phyloP scores from a whole-genome alignment of 2,329 filamentous ascomycete genomes.

The Sporothrix mexicana region DNA sequence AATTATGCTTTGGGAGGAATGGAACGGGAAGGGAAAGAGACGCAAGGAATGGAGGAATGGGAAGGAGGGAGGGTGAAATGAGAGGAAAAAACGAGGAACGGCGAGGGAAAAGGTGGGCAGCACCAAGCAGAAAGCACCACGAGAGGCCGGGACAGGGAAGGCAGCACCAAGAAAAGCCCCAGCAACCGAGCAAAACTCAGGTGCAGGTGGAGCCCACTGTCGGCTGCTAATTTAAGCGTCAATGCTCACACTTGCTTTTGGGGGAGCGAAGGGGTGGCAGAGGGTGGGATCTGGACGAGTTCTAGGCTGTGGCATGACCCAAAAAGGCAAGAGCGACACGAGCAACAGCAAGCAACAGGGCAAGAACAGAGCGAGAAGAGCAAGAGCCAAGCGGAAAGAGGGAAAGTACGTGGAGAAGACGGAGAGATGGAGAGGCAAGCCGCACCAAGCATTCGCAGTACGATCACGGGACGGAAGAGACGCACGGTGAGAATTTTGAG shows the following conservation, averaged over 20 bases:
- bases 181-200: constrained; percentile 31
- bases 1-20: constrained; percentile 18
- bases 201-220: constrained; percentile 21
- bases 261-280: not conserved
- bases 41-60: not conserved
- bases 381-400: not conserved
- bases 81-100: constrained; percentile 25
- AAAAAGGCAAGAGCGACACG: constrained; percentile 16
- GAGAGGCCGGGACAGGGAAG: constrained; percentile 1
- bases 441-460: not conserved
- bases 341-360: too few species aligned
- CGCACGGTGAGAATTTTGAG: not conserved
- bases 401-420: not conserved
- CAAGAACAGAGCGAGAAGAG: too few species aligned
- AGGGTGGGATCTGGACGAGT: not conserved
- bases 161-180: constrained; percentile 29
- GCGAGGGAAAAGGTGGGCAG: constrained; percentile 5
- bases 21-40: too few species aligned
- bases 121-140: too few species aligned
- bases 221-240: constrained; percentile 30
- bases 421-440: constrained; percentile 22
- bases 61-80: constrained; percentile 24
- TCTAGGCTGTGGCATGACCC: constrained; percentile 16
- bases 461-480: constrained; percentile 17
- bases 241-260: constrained; percentile 18